A percentile compares a stretch with the other conserved stretches of the same genome.
Evolutionary conservation across 805 yeast species (phyloP).

Genomic region (Kuraishia capsulata): DNA sequence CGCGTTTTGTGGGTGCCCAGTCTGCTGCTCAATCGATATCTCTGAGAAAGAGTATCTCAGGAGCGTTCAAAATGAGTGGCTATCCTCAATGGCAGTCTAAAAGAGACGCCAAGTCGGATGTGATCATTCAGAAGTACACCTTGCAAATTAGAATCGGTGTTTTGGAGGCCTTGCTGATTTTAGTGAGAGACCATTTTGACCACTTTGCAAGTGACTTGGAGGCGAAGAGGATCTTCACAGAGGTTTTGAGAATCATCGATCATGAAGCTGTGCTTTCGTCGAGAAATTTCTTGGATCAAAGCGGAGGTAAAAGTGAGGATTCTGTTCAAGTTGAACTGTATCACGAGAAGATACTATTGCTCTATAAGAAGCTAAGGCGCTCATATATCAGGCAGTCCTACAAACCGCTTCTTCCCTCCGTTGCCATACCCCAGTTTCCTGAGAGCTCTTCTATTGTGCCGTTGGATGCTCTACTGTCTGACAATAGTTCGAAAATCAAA

Average conservation of each 20-base stretch:
- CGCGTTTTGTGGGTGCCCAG: slow-evolving; percentile 52
- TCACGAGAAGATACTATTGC: slow-evolving; percentile 21
- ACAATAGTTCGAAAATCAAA: slow-evolving; percentile 41
- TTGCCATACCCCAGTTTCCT: slow-evolving; percentile 15
- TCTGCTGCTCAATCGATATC: slow-evolving; percentile 51
- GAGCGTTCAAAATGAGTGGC: slow-evolving; percentile 2
- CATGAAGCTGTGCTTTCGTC: slow-evolving; percentile 48
- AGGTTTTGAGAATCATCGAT: slow-evolving; percentile 58
- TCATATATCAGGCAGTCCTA: slow-evolving; percentile 62
- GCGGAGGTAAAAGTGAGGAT: slow-evolving; percentile 11
- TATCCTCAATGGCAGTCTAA: slow-evolving; percentile 52
- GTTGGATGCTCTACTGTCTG: slow-evolving; percentile 25
- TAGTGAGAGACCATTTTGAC: slow-evolving; percentile 63
- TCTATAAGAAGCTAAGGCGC: slow-evolving; percentile 61
- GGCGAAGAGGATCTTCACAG: slow-evolving; percentile 52
- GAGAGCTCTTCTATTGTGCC: slow-evolving; percentile 32
- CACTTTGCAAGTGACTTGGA: slow-evolving; percentile 65
- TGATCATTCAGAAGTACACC: slow-evolving; percentile 52
- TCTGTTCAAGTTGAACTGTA: slow-evolving; percentile 11
- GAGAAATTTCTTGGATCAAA: slow-evolving; percentile 18
- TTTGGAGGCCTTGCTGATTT: slow-evolving; percentile 61
- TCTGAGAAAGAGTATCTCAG: slow-evolving; percentile 5
- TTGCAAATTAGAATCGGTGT: slow-evolving; percentile 78
- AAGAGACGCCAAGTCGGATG: slow-evolving; percentile 27
- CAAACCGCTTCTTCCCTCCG: slow-evolving; percentile 42